These are phyloP conservation scores for Przewalskia tangutica DNA, from an alignment of 257 asterid genomes.

Conservation along the genomic window DNA sequence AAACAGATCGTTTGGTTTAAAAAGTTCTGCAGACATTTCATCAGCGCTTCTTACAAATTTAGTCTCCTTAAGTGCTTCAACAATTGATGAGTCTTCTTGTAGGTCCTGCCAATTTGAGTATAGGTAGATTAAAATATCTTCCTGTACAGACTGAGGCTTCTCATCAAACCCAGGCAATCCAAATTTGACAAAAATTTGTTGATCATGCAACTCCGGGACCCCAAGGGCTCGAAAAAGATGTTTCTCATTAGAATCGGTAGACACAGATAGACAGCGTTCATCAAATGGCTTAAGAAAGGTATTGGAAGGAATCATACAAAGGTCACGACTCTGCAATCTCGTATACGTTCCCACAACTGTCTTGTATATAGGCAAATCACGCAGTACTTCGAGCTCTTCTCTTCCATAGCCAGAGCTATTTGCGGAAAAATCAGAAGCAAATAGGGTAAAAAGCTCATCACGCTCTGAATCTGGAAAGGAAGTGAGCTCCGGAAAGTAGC, in stretches of 20 bases:
- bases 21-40: constrained; percentile 43
- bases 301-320: constrained; percentile 74
- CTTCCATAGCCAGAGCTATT: constrained; percentile 47
- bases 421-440: constrained; percentile 61
- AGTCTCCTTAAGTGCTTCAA: constrained; percentile 70
- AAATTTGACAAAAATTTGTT: constrained; percentile 66
- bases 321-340: constrained; percentile 42
- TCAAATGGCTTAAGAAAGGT: constrained; percentile 84
- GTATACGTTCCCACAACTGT: constrained; percentile 72
- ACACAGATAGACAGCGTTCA: constrained; percentile 59
- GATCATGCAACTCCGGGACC: constrained; percentile 74
- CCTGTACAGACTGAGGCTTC: constrained; percentile 65
- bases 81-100: constrained; percentile 53
- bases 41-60: constrained; percentile 76
- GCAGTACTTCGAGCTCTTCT: constrained; percentile 70
- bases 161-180: constrained; percentile 73
- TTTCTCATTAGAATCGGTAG: constrained; percentile 50
- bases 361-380: constrained; percentile 74
- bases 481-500: constrained; percentile 58
- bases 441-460: constrained; percentile 61
- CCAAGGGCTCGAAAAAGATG: constrained; percentile 77
- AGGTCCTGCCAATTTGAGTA: constrained; percentile 79
- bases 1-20: constrained; percentile 63
- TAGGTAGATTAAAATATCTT: constrained; percentile 78
- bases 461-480: constrained; percentile 49